phyloP scores from a whole-genome alignment of 1,139 yeast species.

The Candida sanyaensis region DNA sequence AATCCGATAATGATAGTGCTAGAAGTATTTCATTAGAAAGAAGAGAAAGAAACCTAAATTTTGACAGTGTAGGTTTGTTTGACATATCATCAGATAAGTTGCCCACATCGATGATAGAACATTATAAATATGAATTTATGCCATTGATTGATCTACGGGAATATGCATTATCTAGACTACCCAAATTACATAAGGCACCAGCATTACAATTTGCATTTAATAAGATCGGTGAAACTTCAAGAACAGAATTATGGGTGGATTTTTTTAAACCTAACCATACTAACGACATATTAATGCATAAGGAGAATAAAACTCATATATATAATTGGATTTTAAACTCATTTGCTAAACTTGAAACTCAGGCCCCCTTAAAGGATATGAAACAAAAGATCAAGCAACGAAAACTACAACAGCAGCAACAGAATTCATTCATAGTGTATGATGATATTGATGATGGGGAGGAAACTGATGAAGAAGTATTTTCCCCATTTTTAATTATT shows the following conservation, averaged over 20 bases:
- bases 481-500: constrained; percentile 65
- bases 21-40: background rate
- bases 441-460: constrained; percentile 28
- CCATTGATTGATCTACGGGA: background rate
- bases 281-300: constrained; percentile 37
- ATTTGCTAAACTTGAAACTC: constrained; percentile 36
- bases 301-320: constrained; percentile 23
- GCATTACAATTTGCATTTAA: constrained; percentile 25
- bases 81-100: background rate
- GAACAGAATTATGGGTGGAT: constrained; percentile 40
- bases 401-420: constrained; percentile 1
- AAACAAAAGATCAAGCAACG: constrained; percentile 19
- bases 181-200: constrained; percentile 14
- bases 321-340: constrained; percentile 52
- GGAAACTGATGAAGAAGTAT: constrained; percentile 36
- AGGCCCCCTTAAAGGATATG: constrained; percentile 31
- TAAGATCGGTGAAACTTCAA: constrained; percentile 11
- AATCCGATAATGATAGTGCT: background rate
- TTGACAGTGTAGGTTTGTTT: background rate
- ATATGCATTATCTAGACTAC: constrained; percentile 14
- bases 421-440: constrained; percentile 32
- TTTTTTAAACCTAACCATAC: constrained; percentile 42
- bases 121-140: background rate
- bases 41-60: background rate
- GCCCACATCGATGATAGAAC: background rate